These are phyloP conservation scores for Phialophora chinensis DNA, from an alignment of 2,329 filamentous ascomycete genomes.

Conservation along the genomic window DNA sequence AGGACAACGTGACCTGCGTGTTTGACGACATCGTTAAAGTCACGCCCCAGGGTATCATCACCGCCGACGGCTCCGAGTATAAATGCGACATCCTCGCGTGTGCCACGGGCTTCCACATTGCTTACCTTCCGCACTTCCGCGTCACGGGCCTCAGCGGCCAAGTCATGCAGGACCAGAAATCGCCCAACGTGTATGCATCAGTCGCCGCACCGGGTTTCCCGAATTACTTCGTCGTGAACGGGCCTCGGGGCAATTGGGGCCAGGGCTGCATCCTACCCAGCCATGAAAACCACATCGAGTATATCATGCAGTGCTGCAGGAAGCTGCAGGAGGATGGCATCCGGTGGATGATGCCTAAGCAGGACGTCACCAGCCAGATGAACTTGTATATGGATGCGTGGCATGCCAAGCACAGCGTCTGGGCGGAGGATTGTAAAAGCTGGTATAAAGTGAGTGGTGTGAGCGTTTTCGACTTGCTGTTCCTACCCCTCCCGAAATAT, in stretches of 20 bases:
- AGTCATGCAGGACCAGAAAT: constrained; percentile 52
- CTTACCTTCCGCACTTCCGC: constrained; percentile 52
- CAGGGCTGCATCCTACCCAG: constrained; percentile 42
- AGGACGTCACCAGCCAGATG: constrained; percentile 34
- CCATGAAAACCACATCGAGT: constrained; percentile 41
- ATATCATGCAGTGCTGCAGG: constrained; percentile 42
- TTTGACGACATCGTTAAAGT: constrained; percentile 39
- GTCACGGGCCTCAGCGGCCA: constrained; percentile 44
- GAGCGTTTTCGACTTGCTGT: constrained; percentile 39
- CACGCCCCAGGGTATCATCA: constrained; percentile 43
- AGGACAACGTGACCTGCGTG: constrained; percentile 38
- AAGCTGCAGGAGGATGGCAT: constrained; percentile 46
- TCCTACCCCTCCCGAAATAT: constrained; percentile 41
- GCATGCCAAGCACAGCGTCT: constrained; percentile 43
- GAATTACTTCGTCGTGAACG: constrained; percentile 45
- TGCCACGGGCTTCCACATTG: constrained; percentile 48
- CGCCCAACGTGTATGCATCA: constrained; percentile 53
- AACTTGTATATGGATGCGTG: constrained; percentile 39
- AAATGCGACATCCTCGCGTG: constrained; percentile 46
- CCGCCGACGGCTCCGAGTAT: constrained; percentile 41
- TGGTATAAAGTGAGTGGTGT: constrained; percentile 47
- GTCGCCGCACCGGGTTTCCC: constrained; percentile 55
- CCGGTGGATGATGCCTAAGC: constrained; percentile 36
- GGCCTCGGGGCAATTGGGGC: constrained; percentile 41
- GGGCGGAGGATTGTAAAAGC: constrained; percentile 41